Evolutionary conservation across 2,329 filamentous ascomycete genomes (phyloP).

Genomic region (Diaporthe capsici): DNA sequence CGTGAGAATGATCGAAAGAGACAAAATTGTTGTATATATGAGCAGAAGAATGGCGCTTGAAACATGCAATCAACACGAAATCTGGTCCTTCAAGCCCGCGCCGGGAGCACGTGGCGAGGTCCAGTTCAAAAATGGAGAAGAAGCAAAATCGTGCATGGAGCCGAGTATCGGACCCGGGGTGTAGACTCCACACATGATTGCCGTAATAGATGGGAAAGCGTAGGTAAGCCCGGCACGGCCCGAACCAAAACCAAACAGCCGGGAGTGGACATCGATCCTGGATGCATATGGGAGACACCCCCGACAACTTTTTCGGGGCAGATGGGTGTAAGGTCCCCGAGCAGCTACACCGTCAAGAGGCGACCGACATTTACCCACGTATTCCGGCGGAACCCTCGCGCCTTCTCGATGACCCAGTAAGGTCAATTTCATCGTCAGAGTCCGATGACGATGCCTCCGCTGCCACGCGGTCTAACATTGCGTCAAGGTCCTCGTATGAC

Average conservation of each 20-base stretch:
- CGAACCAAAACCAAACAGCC: slow-evolving; percentile 1
- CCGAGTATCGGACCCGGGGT: background rate
- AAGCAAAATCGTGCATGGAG: slow-evolving; percentile 20
- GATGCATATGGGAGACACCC: background rate
- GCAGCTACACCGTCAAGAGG: background rate
- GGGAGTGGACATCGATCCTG: background rate
- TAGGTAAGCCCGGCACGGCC: slow-evolving; percentile 12
- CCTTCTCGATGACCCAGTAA: slow-evolving; percentile 55
- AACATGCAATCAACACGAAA: background rate
- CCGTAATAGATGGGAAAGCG: background rate
- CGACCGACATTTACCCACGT: background rate
- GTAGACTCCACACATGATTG: slow-evolving; percentile 13
- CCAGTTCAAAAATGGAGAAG: background rate
- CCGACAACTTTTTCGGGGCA: background rate
- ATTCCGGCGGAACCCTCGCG: slow-evolving; percentile 37
- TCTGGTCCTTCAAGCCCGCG: background rate
- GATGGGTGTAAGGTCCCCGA: too few relatives aligned
- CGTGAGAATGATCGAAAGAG: background rate
- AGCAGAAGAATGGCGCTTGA: background rate
- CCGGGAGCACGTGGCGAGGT: background rate
- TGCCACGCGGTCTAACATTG: slow-evolving; percentile 68
- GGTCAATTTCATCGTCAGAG: slow-evolving; percentile 70
- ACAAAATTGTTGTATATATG: slow-evolving; percentile 20
- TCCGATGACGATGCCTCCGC: slow-evolving; percentile 68
- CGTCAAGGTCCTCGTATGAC: slow-evolving; percentile 70